Evolutionary conservation across 768 basidiomycete genomes (phyloP), one percentile per base, ranked within the genome.

Genomic region (Amanita rimosa): DNA sequence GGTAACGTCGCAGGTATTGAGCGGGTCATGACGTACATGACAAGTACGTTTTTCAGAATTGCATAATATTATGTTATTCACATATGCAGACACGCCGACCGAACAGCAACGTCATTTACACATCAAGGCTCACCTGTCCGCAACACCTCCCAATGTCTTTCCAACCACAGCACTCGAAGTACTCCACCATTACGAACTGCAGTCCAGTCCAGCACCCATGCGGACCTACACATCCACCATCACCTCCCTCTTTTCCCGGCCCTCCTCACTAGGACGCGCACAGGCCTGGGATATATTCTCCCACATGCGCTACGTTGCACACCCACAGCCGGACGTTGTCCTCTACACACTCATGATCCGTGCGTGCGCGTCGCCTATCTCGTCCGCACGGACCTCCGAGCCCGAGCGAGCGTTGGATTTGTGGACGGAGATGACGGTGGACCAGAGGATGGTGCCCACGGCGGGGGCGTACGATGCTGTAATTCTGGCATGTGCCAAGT

Each of bases 251-350:
- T 77, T 76, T 55, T 68, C 69, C 37, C 67, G 69, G 22, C 69
- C 67, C 6, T 73, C 69, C 24, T 67, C 76, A 3, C 56, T 72
- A 1, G 77, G 76, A 2, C 76, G 75, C 27, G 85, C 87, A 0
- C 83, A 89, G 52, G 94, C 88, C 2, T 96, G 91, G 90, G 90
- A 98, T 59, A 75, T 97, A 35, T 97, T 90, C 62, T 71, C 86
- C 2, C 95, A 99, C 63, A 94, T 96, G 88, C 88, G 95, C 40
- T 93, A 96, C 52, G 87, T 89, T 11, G 90, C 95, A 1, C 92
- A 98, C 60, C 82, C 91, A 0, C 67, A 68, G 3, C 93, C 94
- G 0, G 80, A 85, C 53, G 70, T 70, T 11, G 63, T 72, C 19
- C 69, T 94, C 6, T 98, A 91, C 65, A 75, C 81, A 0, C 60